Evolutionary conservation across 345 rosid species (phyloP), one percentile per base, ranked within the genome.

Genomic region (Lagerstroemia speciosa): DNA sequence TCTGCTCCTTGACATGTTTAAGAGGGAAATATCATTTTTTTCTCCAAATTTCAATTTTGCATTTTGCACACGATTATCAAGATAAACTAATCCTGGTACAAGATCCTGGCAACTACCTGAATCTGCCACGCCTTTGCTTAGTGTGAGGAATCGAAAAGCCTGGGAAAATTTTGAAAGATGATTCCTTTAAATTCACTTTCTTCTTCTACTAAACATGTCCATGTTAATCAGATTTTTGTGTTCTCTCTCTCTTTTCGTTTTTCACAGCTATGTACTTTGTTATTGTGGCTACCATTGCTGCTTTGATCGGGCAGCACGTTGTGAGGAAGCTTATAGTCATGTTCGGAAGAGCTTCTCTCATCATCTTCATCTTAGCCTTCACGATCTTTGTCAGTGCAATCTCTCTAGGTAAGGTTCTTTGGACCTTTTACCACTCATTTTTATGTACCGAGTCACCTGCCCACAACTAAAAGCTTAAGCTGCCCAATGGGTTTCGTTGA

Each of bases 331-430:
- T 83, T 63, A 77, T 83, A 67, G 67, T 73, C 29, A 4, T 79
- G 43, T 63, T 73, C 6, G 87, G 87, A 62, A 81, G 87, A 66
- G 87, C 87, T 11, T 83, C 87, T 0, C 69, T 83, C n/a, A 83
- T 83, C 68, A 81, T 83, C 72, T 83, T 83, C 82, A 76, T 83
- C 62, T 74, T 83, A 38, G 82, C 87, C 30, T 83, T 74, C 58
- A 83, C 80, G 22, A 79, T 83, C 65, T 75, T 81, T 50, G 66
- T 81, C 31, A 83, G 87, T 27, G 87, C 87, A 29, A 70, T 83
- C 71, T 75, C 83, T 14, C 80, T 83, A 62, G 87, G 87, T 83
- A 34, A 76, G 82, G 8, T 43, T 64, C 10, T 12, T 22, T 3
- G 15, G 12, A n/a, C 29, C 19, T 29, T 36, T 30, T 53, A 9